phyloP scores from a whole-genome alignment of 495 filamentous ascomycete species.

The Penicillium soppii region DNA sequence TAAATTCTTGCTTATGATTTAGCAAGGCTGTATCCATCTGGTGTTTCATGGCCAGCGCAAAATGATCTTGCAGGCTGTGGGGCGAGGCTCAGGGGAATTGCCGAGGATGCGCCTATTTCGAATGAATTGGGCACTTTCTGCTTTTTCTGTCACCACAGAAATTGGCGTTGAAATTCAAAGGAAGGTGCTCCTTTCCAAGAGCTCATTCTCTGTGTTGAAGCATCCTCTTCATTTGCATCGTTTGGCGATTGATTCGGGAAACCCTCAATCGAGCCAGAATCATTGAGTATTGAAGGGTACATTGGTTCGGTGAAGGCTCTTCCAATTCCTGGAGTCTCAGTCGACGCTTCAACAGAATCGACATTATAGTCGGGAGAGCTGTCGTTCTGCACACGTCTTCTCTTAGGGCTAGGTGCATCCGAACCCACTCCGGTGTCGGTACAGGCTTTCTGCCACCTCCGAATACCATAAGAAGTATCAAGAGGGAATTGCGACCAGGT shows the following conservation, averaged over 20 bases:
- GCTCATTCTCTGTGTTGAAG: conserved; percentile 12
- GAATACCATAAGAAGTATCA: conserved; percentile 30
- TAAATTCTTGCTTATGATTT: too few species aligned
- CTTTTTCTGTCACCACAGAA: conserved; percentile 31
- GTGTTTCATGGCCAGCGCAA: too few species aligned
- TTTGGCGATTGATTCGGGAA: not conserved
- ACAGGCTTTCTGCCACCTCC: conserved; percentile 37
- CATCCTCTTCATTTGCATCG: not conserved
- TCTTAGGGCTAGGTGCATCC: not conserved
- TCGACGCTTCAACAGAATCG: not conserved
- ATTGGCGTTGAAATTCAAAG: conserved; percentile 35
- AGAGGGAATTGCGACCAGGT: conserved; percentile 39
- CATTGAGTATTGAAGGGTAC: not conserved
- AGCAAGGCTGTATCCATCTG: too few species aligned
- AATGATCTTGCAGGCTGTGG: not conserved
- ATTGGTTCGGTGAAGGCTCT: not conserved
- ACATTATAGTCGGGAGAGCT: not conserved
- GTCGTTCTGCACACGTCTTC: not conserved
- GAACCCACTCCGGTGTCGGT: not conserved
- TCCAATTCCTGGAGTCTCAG: not conserved
- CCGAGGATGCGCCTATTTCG: too few species aligned
- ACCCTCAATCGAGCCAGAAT: not conserved
- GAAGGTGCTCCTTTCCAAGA: conserved; percentile 37
- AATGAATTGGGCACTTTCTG: too few species aligned
- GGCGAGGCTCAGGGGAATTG: conserved; percentile 11